Evolutionary conservation across 2,329 filamentous ascomycete genomes (phyloP), one percentile per base, ranked within the genome.

Genomic region (Arthroderma sp.): DNA sequence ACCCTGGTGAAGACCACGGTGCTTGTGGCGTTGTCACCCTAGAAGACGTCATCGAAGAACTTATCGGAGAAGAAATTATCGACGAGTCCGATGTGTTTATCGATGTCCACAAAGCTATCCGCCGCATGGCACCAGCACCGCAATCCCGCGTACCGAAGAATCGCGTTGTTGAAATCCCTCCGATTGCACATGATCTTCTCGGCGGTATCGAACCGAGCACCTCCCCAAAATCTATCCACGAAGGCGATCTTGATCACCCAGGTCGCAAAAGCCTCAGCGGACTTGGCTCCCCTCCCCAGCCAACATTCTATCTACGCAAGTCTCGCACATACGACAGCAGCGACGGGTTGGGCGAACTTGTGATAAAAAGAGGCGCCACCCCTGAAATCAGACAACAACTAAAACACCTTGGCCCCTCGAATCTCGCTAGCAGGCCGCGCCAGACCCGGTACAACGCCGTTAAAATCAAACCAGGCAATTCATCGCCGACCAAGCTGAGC

Each of bases 51-150:
- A 98, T 98, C 58, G 91, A 98, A 63, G 91, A 98, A 64, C 70
- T 98, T 29, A 98, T 98, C 63, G 91, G 91, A 70, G 91, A 98
- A 70, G 91, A 98, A 73, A 98, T 96, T 52, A 93, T 98, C 50
- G 91, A 98, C 61, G 91, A 98, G 63, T 96, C 89, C 0, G 91
- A 98, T 63, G 91, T 98, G 7, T 98, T 94, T 57, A 82, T 98
- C 51, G 91, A 98, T 62, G 87, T 98, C 2, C 91, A 96, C 71
- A 96, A 96, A 68, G 91, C 91, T 22, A 95, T 98, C 53, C 80
- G 91, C 47, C 84, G 91, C 43, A 76, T 93, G 56, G 78, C 82
- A 15, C 87, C 87, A 1, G 87, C 88, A 1, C 89, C 89, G 1
- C 83, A 85, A 57, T 79, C 79, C 38, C 77, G 83, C 45, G 74